These are phyloP conservation scores for Sicyos baderoa DNA, from an alignment of 306 rosid species.

Conservation along the genomic window DNA sequence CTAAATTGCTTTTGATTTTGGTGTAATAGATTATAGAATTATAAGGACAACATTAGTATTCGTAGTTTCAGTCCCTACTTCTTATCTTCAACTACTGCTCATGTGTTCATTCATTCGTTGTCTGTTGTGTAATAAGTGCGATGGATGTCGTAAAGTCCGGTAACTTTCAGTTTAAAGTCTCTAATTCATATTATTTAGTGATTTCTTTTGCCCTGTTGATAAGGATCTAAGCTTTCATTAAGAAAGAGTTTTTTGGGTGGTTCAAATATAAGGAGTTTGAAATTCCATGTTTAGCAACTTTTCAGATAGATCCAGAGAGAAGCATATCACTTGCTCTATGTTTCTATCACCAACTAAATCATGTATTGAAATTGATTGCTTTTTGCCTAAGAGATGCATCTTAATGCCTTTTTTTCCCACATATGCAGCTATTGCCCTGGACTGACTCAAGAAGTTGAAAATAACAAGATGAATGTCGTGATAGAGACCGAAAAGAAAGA, in stretches of 20 bases:
- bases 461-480: conserved; percentile 29
- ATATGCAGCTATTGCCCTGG: conserved; percentile 20
- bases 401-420: neutral
- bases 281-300: conserved; percentile 4
- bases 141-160: too few relatives aligned
- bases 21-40: too few relatives aligned
- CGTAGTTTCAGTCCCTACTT: neutral
- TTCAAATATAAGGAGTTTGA: too few relatives aligned
- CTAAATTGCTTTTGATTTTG: too few relatives aligned
- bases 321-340: conserved; percentile 18
- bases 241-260: too few relatives aligned
- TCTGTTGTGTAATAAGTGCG: too few relatives aligned
- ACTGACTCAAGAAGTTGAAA: conserved; percentile 39
- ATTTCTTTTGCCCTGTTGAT: too few relatives aligned
- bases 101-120: too few relatives aligned
- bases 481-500: conserved; percentile 34
- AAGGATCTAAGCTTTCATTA: too few relatives aligned
- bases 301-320: conserved; percentile 30
- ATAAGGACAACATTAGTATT: neutral
- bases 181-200: too few relatives aligned
- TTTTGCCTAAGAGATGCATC: neutral
- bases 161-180: too few relatives aligned
- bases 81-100: neutral
- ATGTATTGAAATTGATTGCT: neutral
- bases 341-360: conserved; percentile 17